Evolutionary conservation across 305 asterid species (phyloP), one percentile per base, ranked within the genome.

Genomic region (Rubia peregrina): DNA sequence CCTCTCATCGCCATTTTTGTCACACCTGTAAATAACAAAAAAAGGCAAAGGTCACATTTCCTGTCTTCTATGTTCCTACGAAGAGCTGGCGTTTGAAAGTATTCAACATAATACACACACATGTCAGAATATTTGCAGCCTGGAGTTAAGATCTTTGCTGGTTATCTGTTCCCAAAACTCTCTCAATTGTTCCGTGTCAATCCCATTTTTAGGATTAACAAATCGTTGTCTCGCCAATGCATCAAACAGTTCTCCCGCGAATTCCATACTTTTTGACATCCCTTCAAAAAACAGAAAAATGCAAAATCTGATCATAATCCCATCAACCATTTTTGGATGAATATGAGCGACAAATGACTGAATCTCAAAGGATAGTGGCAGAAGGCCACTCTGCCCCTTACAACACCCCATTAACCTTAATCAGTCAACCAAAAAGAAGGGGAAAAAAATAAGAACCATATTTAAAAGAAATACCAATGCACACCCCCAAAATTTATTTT

Each of bases 51-150:
- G 41, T 66, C 26, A 61, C 24, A 61, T 36, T 51, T 62, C 17
- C 36, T 70, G 16, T 33, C 10, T 16, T 16, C 16, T 26, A 9
- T 21, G 16, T 11, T 16, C 17, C 44, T 55, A 11, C 22, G 33
- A 11, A 14, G 57, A 38, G 42, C 9, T 4, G 55, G 17, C 19
- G 62, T 16, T 9, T 16, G 16, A 57, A 26, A 22, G 6, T 57
- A 0, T 57, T 6, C 22, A 6, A 55, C 61, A 21, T 10, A 22
- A 36, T 55, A 10, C 62, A 57, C 62, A 57, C 82, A 94, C 99
- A 94, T 94, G 88, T 89, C 99, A 80, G 86, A 94, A 94, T 33
- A 94, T 89, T 1, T 88, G 96, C 67, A 94, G 97, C 85, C 97
- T 81, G 12, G 88, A 79, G 69, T 94, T 98, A 64, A 79, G 80